Conservation (phyloP, 1,139 yeast species). For the Kodamaea sp. region DNA sequence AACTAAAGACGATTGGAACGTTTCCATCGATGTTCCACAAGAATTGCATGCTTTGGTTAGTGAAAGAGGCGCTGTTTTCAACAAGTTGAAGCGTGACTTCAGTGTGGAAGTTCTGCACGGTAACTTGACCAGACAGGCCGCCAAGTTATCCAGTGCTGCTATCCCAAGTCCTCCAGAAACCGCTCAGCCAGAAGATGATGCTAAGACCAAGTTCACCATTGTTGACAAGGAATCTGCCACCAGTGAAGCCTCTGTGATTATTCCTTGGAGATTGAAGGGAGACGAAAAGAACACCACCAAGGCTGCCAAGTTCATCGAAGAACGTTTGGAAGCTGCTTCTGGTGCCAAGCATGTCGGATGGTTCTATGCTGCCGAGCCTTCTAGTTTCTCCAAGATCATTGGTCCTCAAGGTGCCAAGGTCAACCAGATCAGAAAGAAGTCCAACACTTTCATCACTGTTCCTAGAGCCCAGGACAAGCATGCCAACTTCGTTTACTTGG, state of each 20-base stretch:
- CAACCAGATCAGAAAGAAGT: conserved; percentile 58
- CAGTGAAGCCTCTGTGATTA: conserved; percentile 38
- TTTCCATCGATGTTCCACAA: conserved; percentile 56
- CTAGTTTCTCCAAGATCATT: conserved; percentile 56
- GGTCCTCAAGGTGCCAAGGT: conserved; percentile 79
- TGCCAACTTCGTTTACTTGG: conserved; percentile 37
- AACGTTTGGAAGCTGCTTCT: conserved; percentile 36
- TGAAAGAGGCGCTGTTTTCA: conserved; percentile 68
- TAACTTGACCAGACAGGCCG: conserved; percentile 49
- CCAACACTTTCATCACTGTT: conserved; percentile 61
- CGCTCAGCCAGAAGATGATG: conserved; percentile 48
- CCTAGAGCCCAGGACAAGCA: conserved; percentile 60
- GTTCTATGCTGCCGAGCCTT: conserved; percentile 38
- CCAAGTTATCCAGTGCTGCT: conserved; percentile 45
- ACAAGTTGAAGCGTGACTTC: conserved; percentile 54
- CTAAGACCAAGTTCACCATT: conserved; percentile 47
- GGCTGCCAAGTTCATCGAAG: conserved; percentile 38
- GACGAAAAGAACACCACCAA: conserved; percentile 40
- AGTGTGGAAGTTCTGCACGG: conserved; percentile 70
- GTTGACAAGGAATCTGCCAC: conserved; percentile 26
- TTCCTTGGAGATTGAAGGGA: conserved; percentile 69
- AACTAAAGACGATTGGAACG: conserved; percentile 53
- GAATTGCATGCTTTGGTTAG: conserved; percentile 60
- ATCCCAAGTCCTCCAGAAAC: conserved; percentile 52
- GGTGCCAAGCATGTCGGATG: conserved; percentile 38